Percentiles rank a stretch among this genome's conserved stretches.
phyloP scores from a whole-genome alignment of 2,329 filamentous ascomycete species.

The Talaromyces sp. region DNA sequence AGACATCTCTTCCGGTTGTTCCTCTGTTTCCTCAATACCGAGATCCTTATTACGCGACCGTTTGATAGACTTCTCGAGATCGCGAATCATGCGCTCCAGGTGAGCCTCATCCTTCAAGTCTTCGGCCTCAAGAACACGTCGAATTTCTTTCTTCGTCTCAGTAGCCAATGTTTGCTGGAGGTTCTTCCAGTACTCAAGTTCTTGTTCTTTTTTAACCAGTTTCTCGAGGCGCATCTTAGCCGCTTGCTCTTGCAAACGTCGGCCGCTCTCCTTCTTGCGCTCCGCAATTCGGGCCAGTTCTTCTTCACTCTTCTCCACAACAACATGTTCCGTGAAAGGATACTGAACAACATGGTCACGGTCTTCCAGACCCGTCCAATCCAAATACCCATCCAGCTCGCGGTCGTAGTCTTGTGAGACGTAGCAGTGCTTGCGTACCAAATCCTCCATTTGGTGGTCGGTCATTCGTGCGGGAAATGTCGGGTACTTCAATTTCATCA shows the following conservation, averaged over 20 bases:
- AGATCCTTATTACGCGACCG: conserved; percentile 92
- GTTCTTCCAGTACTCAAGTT: conserved; percentile 89
- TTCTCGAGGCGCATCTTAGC: conserved; percentile 97
- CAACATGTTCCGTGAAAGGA: conserved; percentile 86
- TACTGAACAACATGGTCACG: conserved; percentile 88
- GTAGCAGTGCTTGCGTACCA: conserved; percentile 88
- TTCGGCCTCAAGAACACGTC: conserved; percentile 81
- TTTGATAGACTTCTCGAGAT: conserved; percentile 86
- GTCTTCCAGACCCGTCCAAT: conserved; percentile 91
- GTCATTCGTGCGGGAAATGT: conserved; percentile 85
- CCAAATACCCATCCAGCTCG: conserved; percentile 76
- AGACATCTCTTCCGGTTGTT: conserved; percentile 74
- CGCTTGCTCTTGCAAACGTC: conserved; percentile 90
- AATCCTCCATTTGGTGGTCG: conserved; percentile 80
- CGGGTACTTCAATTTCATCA: conserved; percentile 89
- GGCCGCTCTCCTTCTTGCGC: conserved; percentile 90
- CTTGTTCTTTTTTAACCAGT: conserved; percentile 91
- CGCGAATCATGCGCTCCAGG: conserved; percentile 80
- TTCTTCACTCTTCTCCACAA: conserved; percentile 90
- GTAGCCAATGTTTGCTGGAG: conserved; percentile 72
- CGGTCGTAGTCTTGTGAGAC: conserved; percentile 79
- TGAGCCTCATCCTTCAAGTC: conserved; percentile 90
- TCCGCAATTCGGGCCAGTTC: conserved; percentile 89
- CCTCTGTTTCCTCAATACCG: conserved; percentile 78
- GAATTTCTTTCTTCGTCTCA: conserved; percentile 87